These are phyloP conservation scores for Mortierella claussenii DNA, from an alignment of 192 early-diverging fungal species.

Conservation along the genomic window DNA sequence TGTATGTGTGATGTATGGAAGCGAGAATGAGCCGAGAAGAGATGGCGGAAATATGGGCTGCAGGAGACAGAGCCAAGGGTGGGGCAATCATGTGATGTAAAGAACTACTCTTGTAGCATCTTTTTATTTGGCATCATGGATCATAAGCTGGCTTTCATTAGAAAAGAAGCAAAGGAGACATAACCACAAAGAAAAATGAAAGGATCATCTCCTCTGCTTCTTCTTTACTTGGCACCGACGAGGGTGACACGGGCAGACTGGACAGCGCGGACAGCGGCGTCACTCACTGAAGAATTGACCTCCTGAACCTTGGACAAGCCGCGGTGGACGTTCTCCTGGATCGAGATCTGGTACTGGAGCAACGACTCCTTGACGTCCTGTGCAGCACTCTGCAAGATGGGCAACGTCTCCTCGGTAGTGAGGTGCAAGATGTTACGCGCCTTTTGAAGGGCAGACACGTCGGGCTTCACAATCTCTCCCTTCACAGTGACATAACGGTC, in stretches of 20 bases:
- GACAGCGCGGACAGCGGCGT: slow-evolving; percentile 35
- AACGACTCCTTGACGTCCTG: slow-evolving; percentile 58
- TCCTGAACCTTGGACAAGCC: slow-evolving; percentile 48
- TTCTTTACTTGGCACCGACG: slow-evolving; percentile 45
- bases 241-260: slow-evolving; percentile 43
- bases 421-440: slow-evolving; percentile 64
- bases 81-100: too few species aligned
- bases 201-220: background rate
- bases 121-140: background rate
- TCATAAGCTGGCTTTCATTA: background rate
- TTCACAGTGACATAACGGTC: slow-evolving; percentile 61
- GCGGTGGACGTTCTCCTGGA: slow-evolving; percentile 47
- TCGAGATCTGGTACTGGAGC: slow-evolving; percentile 35
- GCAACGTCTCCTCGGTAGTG: slow-evolving; percentile 62
- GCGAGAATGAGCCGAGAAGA: too few species aligned
- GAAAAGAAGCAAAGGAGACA: background rate
- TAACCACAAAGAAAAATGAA: too few species aligned
- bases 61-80: too few species aligned
- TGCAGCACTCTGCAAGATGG: slow-evolving; percentile 56
- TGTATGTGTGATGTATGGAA: too few species aligned
- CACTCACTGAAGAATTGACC: slow-evolving; percentile 46
- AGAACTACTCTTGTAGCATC: background rate
- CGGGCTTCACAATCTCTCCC: slow-evolving; percentile 55
- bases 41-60: too few species aligned
- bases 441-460: slow-evolving; percentile 62